phyloP scores from a whole-genome alignment of 176 grass and related monocot species.

The Ensete glaucum region DNA sequence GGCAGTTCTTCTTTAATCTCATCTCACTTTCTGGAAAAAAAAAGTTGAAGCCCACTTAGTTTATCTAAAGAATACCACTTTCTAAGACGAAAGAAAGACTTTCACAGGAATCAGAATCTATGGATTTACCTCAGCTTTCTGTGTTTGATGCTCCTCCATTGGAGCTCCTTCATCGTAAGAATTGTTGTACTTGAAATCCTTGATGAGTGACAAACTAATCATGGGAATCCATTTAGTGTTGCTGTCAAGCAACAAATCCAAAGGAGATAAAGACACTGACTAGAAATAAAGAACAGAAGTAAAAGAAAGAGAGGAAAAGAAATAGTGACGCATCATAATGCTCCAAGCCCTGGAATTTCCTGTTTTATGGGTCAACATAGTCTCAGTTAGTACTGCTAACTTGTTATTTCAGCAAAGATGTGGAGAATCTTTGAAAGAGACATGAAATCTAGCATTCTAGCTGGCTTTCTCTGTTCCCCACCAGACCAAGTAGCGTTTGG shows the following conservation, averaged over 20 bases:
- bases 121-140: not conserved
- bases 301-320: too few species aligned
- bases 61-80: not conserved
- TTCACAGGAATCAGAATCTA: not conserved
- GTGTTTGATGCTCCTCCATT: not conserved
- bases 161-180: not conserved
- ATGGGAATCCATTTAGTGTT: not conserved
- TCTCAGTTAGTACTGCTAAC: too few species aligned
- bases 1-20: too few species aligned
- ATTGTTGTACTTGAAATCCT: not conserved
- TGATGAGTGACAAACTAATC: not conserved
- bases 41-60: not conserved
- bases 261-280: not conserved
- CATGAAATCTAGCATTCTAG: too few species aligned
- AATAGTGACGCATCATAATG: too few species aligned
- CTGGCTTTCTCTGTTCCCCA: too few species aligned
- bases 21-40: not conserved
- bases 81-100: not conserved
- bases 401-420: too few species aligned
- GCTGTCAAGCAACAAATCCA: not conserved
- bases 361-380: too few species aligned
- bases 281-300: too few species aligned
- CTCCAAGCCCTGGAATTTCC: too few species aligned
- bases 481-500: too few species aligned
- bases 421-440: too few species aligned